Percentiles rank a stretch among this genome's conserved stretches.
Conservation (phyloP, 176 grass and related monocot genomes). For the Otatea glauca region DNA sequence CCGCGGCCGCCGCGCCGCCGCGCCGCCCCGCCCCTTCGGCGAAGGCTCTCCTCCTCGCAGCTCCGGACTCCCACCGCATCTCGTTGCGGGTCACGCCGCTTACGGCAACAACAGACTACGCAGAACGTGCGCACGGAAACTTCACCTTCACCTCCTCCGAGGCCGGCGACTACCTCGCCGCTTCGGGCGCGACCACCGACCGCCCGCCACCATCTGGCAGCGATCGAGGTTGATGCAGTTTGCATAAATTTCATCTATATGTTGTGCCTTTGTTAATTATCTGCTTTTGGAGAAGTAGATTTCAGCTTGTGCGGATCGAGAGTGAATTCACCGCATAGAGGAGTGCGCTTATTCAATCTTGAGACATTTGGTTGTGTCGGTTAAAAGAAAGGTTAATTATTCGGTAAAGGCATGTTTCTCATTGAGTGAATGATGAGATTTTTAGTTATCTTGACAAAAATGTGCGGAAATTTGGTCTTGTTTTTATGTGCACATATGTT, state of each 20-base stretch:
- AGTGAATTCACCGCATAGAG: not conserved
- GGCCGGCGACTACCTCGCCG: slow-evolving; percentile 83
- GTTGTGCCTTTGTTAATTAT: not conserved
- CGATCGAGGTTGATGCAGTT: not conserved
- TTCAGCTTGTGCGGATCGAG: not conserved
- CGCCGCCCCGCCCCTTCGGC: no score
- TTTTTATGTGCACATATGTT: not conserved
- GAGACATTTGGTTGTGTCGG: not conserved
- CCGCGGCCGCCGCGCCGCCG: no score
- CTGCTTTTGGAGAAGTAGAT: not conserved
- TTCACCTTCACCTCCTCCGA: slow-evolving; percentile 82
- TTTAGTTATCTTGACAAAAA: not conserved
- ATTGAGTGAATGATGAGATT: not conserved
- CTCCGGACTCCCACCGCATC: slow-evolving; percentile 85
- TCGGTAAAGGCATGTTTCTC: not conserved
- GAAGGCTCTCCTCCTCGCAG: slow-evolving; percentile 58
- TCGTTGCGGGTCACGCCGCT: slow-evolving; percentile 81
- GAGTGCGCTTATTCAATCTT: not conserved
- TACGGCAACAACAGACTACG: slow-evolving; percentile 84
- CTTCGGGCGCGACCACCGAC: slow-evolving; percentile 83
- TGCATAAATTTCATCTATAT: not conserved
- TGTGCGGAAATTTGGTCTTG: not conserved
- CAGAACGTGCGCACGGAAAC: slow-evolving; percentile 77
- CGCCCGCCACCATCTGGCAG: slow-evolving; percentile 45
- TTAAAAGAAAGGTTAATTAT: not conserved